Conservation (phyloP, 345 rosid species). For the Hypericum androsaemum region DNA sequence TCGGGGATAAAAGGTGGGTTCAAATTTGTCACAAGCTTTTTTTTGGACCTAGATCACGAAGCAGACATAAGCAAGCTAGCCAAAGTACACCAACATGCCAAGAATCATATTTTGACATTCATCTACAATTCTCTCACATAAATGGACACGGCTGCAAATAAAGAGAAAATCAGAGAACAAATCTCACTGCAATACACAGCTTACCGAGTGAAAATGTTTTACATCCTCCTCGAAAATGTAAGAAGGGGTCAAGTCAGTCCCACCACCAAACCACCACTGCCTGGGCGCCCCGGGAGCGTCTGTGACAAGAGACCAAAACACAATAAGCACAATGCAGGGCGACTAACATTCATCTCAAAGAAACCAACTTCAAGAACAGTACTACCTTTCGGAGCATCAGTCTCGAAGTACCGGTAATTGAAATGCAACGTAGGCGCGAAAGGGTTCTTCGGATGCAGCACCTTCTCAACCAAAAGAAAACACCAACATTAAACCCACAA, state of each 20-base stretch:
- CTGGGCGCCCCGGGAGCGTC: conserved; percentile 93
- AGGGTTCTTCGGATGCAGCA: conserved; percentile 82
- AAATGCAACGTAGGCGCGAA: conserved; percentile 89
- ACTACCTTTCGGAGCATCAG: conserved; percentile 82
- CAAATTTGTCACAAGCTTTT: conserved; percentile 77
- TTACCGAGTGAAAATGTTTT: conserved; percentile 85
- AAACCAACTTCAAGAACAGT: not conserved
- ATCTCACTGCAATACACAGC: not conserved
- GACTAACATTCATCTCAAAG: not conserved
- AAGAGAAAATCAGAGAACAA: not conserved
- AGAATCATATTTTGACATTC: no score
- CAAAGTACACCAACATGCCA: no score
- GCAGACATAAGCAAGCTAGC: not conserved
- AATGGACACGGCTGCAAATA: no score
- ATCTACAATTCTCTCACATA: no score
- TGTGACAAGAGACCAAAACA: conserved; percentile 12
- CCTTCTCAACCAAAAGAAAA: conserved; percentile 23
- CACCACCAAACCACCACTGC: conserved; percentile 99
- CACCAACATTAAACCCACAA: not conserved
- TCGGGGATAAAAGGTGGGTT: conserved; percentile 72
- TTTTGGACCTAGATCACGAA: conserved; percentile 55
- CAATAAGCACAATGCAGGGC: not conserved
- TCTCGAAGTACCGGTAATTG: conserved; percentile 72
- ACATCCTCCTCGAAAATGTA: conserved; percentile 95
- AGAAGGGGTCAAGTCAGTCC: conserved; percentile 98